These are phyloP conservation scores for Aureobasidium lini DNA, from an alignment of 2,329 filamentous ascomycete genomes.

Conservation along the genomic window DNA sequence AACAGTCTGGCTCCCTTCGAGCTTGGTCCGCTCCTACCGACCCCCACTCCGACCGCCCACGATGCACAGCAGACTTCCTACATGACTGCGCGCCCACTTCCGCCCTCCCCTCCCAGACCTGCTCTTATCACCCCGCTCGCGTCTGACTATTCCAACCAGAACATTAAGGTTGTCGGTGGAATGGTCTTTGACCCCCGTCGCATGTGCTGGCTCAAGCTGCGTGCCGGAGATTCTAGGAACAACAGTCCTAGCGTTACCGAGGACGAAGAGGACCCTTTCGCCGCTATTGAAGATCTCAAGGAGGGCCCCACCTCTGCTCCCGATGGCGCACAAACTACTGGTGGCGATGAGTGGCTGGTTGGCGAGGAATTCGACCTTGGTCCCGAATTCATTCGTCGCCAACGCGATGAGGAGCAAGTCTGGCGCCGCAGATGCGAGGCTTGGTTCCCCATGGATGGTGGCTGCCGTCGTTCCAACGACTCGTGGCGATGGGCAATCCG, in stretches of 20 bases:
- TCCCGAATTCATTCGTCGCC: constrained; percentile 81
- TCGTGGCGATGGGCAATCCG: constrained; percentile 71
- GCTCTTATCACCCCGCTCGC: constrained; percentile 83
- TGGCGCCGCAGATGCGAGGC: constrained; percentile 83
- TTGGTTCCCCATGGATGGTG: constrained; percentile 62
- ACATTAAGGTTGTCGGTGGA: constrained; percentile 87
- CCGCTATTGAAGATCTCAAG: constrained; percentile 86
- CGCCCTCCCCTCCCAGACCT: constrained; percentile 46
- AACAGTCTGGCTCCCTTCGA: constrained; percentile 77
- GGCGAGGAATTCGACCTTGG: constrained; percentile 93
- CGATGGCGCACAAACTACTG: constrained; percentile 14
- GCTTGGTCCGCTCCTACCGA: constrained; percentile 28
- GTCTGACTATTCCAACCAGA: constrained; percentile 59
- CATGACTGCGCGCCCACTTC: constrained; percentile 19
- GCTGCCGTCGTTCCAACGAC: constrained; percentile 46
- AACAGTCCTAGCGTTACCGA: constrained; percentile 54
- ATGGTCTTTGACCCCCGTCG: constrained; percentile 97
- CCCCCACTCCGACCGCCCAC: constrained; percentile 29
- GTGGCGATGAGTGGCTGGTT: constrained; percentile 60
- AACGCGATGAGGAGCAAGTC: constrained; percentile 82
- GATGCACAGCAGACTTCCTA: constrained; percentile 28
- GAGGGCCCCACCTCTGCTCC: constrained; percentile 43
- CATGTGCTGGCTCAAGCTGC: constrained; percentile 93
- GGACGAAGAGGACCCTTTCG: constrained; percentile 86
- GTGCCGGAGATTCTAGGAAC: constrained; percentile 19